Base-by-base conservation (phyloP, 2,329 filamentous ascomycete species). In the Sporothrix variecibatus region DNA sequence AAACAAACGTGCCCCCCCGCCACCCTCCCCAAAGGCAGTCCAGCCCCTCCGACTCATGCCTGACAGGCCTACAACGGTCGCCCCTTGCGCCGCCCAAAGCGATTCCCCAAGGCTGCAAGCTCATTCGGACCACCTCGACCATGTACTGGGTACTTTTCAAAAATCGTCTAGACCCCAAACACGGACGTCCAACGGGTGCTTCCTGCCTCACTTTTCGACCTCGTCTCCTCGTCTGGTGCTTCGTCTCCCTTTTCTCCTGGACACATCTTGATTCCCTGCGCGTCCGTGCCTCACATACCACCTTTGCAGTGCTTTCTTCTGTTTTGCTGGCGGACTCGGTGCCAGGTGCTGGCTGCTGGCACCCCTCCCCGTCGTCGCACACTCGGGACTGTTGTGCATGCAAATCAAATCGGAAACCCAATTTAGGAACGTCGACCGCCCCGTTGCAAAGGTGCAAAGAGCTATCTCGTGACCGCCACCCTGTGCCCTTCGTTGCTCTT, bases 381-480 rank as follows among this genome's bases (percentile, higher is more conserved):
- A 51, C 51, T 58, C 58, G 73, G 46, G n/a, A n/a, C 58, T 53
- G 49, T 23, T 49, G 53, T 49, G 40, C 67, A 43, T 64, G 9
- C 9, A 46, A 43, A 60, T 43, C 5, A 23, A 71, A 17, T 12
- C 15, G 23, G 12, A 65, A 72, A 46, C 15, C 15, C 34, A 34
- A 53, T 26, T n/a, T 53, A 53, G 23, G 51, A 68, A 68, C 26
- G 28, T 64, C 46, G 51, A 43, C 31, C 53, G 31, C 53, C 34
- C 49, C 46, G 51, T 58, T 23, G 15, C 20, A 60, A n/a, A 64
- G 34, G 34, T 34, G 34, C 34, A 34, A 34, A 34, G 43, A 73
- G 38, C 62, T 69, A 43, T 64, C 72, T 43, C 72, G 67, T 73
- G 72, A 71, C 72, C 46, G 72, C 40, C 17, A 31, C 51, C 56